Conservation (phyloP, 1,284 basidiomycete species). For the Anthracocystis panici-leucophaei region DNA sequence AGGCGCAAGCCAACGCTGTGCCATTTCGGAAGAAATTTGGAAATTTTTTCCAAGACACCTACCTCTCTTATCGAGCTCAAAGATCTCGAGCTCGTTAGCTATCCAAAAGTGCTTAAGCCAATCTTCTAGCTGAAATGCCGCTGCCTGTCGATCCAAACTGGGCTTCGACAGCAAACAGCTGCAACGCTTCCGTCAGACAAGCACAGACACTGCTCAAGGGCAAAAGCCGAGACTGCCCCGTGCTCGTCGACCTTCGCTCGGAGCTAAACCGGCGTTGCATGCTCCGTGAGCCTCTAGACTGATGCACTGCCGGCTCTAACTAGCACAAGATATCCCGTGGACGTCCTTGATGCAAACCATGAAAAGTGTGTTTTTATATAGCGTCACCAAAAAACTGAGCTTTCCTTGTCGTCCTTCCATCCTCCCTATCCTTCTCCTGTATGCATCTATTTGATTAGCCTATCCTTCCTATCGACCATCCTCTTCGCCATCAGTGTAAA, state of each 20-base stretch:
- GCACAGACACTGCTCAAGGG: constrained; percentile 7
- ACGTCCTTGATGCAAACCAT: constrained; percentile 1
- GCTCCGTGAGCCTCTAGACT: background rate
- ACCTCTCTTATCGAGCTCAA: constrained; percentile 24
- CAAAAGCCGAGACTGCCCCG: constrained; percentile 9
- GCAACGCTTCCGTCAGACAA: constrained; percentile 30
- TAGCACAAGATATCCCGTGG: constrained; percentile 4
- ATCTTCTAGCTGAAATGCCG: constrained; percentile 4
- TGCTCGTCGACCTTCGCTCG: constrained; percentile 3
- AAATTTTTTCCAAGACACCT: background rate
- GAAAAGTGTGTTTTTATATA: background rate
- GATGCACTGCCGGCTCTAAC: background rate
- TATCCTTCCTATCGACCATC: background rate
- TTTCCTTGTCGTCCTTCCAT: background rate
- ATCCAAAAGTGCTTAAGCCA: constrained; percentile 19
- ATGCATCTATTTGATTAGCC: background rate
- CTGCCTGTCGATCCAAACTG: constrained; percentile 16
- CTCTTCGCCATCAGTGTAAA: background rate
- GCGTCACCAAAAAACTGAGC: constrained; percentile 11
- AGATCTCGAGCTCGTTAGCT: constrained; percentile 17
- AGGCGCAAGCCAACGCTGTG: background rate
- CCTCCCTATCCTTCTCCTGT: background rate
- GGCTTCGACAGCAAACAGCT: background rate
- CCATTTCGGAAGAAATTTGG: constrained; percentile 22
- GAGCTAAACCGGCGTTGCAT: constrained; percentile 5